A percentile compares a stretch with the other conserved stretches of the same genome.
phyloP scores from a whole-genome alignment of 306 rosid genomes.

The Cyamopsis tetragonoloba region DNA sequence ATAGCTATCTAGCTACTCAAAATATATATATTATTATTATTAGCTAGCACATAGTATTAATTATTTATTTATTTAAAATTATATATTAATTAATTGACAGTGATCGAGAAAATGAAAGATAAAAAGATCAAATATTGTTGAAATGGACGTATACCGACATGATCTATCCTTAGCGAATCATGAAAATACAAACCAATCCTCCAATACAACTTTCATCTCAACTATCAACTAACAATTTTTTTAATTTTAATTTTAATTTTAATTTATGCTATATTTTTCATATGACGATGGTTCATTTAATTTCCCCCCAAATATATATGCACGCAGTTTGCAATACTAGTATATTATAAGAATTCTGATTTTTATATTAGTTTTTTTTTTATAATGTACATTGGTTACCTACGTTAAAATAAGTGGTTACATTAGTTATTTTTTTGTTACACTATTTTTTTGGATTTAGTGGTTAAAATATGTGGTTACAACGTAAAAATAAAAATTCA shows the following conservation, averaged over 20 bases:
- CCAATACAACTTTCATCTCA: slow-evolving; percentile 7
- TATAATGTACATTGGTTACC: too few species aligned
- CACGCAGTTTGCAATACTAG: neutral
- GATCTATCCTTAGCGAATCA: slow-evolving; percentile 1
- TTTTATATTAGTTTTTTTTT: too few species aligned
- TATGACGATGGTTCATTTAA: slow-evolving; percentile 9
- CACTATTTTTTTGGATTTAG: too few species aligned
- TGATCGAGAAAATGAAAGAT: slow-evolving; percentile 20
- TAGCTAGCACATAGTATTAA: slow-evolving; percentile 16
- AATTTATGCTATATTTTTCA: neutral
- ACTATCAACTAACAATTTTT: neutral
- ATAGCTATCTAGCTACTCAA: too few species aligned
- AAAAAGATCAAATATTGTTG: neutral
- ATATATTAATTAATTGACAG: too few species aligned
- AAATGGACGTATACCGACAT: slow-evolving; percentile 7
- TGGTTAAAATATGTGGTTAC: too few species aligned
- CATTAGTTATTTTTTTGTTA: too few species aligned
- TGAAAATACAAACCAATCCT: slow-evolving; percentile 22
- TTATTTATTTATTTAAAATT: too few species aligned
- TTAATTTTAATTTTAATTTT: neutral
- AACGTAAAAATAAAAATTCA: too few species aligned
- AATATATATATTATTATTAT: too few species aligned
- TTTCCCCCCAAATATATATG: neutral
- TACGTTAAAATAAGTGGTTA: too few species aligned
- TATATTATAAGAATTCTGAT: too few species aligned